Evolutionary conservation across 2,329 filamentous ascomycete species (phyloP).

Genomic region (Sphaerostilbella broomeana): DNA sequence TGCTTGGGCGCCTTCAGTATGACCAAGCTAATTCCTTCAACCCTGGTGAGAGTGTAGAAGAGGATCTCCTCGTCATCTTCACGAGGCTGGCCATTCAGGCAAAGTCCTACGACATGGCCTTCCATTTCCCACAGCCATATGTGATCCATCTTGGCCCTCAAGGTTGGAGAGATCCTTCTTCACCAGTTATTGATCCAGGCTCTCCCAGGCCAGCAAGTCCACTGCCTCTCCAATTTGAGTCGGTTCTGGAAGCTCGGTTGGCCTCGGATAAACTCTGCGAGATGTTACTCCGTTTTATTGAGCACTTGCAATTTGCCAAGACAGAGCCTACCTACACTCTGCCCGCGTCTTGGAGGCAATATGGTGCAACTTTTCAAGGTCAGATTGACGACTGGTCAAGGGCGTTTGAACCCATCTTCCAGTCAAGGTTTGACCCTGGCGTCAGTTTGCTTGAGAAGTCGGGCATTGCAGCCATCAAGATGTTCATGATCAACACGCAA

Average conservation of each 20-base stretch:
- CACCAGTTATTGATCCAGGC: slow-evolving; percentile 35
- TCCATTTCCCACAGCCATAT: slow-evolving; percentile 57
- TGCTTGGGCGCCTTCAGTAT: slow-evolving; percentile 45
- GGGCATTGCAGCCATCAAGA: slow-evolving; percentile 55
- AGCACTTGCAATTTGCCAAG: slow-evolving; percentile 42
- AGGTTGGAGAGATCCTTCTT: slow-evolving; percentile 22
- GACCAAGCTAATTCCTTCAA: slow-evolving; percentile 10
- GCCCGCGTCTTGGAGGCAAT: slow-evolving; percentile 40
- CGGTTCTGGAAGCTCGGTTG: slow-evolving; percentile 47
- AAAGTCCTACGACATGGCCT: slow-evolving; percentile 63
- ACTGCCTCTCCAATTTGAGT: slow-evolving; percentile 34
- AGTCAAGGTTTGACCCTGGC: slow-evolving; percentile 40
- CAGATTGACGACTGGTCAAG: slow-evolving; percentile 49
- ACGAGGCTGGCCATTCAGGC: slow-evolving; percentile 58
- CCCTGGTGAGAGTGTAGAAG: slow-evolving; percentile 44
- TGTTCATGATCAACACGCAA: slow-evolving; percentile 53
- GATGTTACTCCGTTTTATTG: slow-evolving; percentile 52
- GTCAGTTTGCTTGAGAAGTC: slow-evolving; percentile 51
- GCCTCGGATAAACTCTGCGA: slow-evolving; percentile 52
- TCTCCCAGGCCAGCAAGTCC: slow-evolving; percentile 31
- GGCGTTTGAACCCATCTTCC: slow-evolving; percentile 51
- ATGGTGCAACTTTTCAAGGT: slow-evolving; percentile 41
- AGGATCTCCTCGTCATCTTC: slow-evolving; percentile 57
- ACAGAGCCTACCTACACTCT: slow-evolving; percentile 48
- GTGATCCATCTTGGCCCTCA: slow-evolving; percentile 42